Evolutionary conservation across 2,329 filamentous ascomycete genomes (phyloP).

Genomic region (Epichloe gansuensis): DNA sequence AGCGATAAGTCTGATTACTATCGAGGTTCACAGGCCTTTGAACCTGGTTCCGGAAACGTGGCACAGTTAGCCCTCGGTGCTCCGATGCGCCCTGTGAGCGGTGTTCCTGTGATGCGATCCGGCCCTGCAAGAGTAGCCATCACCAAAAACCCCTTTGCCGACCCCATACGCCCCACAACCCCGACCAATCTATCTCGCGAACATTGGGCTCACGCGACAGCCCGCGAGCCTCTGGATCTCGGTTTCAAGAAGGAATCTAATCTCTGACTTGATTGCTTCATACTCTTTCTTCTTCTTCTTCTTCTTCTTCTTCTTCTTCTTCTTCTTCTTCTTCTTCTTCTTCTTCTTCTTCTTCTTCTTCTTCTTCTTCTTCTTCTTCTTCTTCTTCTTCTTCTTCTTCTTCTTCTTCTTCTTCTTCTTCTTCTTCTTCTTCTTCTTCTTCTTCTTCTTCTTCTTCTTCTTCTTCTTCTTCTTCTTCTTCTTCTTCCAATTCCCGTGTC

Average conservation of each 20-base stretch:
- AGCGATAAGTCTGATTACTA: slow-evolving; percentile 41
- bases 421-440: slow-evolving; percentile 1
- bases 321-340: background rate
- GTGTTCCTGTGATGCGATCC: slow-evolving; percentile 48
- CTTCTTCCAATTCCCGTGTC: background rate
- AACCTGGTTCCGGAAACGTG: slow-evolving; percentile 20
- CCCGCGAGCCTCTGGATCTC: slow-evolving; percentile 23
- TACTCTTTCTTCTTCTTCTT: slow-evolving; percentile 1
- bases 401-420: slow-evolving; percentile 1
- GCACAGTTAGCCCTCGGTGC: slow-evolving; percentile 39
- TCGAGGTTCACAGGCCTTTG: slow-evolving; percentile 38
- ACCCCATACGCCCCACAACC: slow-evolving; percentile 15
- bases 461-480: slow-evolving; percentile 1
- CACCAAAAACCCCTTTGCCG: slow-evolving; percentile 38
- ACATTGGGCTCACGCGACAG: slow-evolving; percentile 23
- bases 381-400: background rate
- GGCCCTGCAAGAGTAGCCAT: slow-evolving; percentile 54
- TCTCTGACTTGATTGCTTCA: background rate
- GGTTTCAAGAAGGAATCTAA: slow-evolving; percentile 31
- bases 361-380: background rate
- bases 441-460: slow-evolving; percentile 2
- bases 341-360: background rate
- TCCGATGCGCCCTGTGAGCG: slow-evolving; percentile 49
- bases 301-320: background rate
- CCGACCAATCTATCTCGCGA: slow-evolving; percentile 19